Evolutionary conservation across 164 flowering plant genomes (phyloP), one percentile per base, ranked within the genome.

Genomic region (Liquidambar formosana): DNA sequence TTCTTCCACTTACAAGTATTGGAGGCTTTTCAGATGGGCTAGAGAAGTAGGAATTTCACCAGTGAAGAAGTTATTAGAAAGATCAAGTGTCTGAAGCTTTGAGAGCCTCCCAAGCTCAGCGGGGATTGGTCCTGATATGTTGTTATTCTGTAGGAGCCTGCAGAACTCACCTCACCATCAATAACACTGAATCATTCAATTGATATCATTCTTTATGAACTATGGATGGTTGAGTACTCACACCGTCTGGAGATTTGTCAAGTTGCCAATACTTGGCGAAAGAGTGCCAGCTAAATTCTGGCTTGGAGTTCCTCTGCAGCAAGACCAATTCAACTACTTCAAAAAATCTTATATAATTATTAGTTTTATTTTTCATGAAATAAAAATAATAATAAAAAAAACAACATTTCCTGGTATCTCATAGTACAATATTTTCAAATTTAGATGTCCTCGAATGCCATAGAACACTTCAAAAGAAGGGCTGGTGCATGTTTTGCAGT

Each of bases 161-260:
- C 73, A 76, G 75, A 76, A 71, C 10, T 21, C 43, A 52, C 51
- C 11, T 61, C n/a, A 67, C 51, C 44, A 46, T 6, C 21, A 1
- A 45, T 33, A 33, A 33, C 41, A 33, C 2, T 33, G 41, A 33
- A 33, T 33, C 41, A 33, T 33, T 33, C 41, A 2, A 33, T 33
- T 33, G 4, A 33, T 33, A 33, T 33, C 41, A 33, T 33, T 33
- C 41, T 33, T 33, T 33, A 33, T 33, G 4, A 33, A 33, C 6
- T 2, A 2, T 33, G 2, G 53, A 43, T 51, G 53, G 27, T 25
- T 69, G 4, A 12, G 25, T 43, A 76, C 97, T 91, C 74, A 96
- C 99, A 96, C 68, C 56, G 33, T 74, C 76, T 88, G 91, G n/a
- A 96, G 91, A 80, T 91, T 87, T 61, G 98, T 96, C 79, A 96